A percentile compares a stretch with the other conserved stretches of the same genome.
Conservation (phyloP, 1,284 basidiomycete genomes). For the Phylloboletellus chloephorus region DNA sequence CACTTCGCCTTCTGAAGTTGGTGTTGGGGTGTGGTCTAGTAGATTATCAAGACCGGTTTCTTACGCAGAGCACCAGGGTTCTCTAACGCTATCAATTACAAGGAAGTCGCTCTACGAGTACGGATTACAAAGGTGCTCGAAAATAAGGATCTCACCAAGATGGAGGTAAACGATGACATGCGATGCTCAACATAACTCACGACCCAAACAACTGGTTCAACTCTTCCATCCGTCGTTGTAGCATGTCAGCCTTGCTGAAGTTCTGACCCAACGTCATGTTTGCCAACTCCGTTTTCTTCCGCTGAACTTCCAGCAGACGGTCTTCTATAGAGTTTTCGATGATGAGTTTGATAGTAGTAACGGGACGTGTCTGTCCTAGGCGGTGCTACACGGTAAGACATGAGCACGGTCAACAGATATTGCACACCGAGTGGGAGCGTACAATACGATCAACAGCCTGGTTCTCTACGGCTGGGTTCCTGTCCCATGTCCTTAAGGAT, state of each 20-base stretch:
- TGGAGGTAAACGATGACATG: slow-evolving; percentile 11
- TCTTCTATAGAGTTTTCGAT: slow-evolving; percentile 94
- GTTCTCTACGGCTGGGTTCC: slow-evolving; percentile 96
- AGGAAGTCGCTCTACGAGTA: slow-evolving; percentile 28
- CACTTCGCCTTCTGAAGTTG: slow-evolving; percentile 66
- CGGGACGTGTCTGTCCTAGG: slow-evolving; percentile 86
- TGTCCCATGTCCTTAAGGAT: slow-evolving; percentile 29
- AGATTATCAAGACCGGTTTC: background rate
- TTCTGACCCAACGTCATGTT: slow-evolving; percentile 83
- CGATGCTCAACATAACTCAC: slow-evolving; percentile 28
- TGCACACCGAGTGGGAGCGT: slow-evolving; percentile 3
- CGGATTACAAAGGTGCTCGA: slow-evolving; percentile 26
- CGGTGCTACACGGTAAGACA: slow-evolving; percentile 60
- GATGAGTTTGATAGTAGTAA: slow-evolving; percentile 88
- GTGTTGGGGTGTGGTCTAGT: background rate
- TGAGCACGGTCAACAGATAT: slow-evolving; percentile 7
- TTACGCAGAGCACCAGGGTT: background rate
- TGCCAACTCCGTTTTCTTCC: slow-evolving; percentile 89
- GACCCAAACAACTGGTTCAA: slow-evolving; percentile 62
- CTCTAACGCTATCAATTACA: slow-evolving; percentile 29
- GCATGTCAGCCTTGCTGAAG: slow-evolving; percentile 77
- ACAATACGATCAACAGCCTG: slow-evolving; percentile 93
- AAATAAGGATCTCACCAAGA: slow-evolving; percentile 19
- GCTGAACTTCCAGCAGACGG: slow-evolving; percentile 83
- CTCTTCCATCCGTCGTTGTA: slow-evolving; percentile 81